These are phyloP conservation scores for Coniochaeta sp. DNA, from an alignment of 2,329 filamentous ascomycete species.

Conservation along the genomic window DNA sequence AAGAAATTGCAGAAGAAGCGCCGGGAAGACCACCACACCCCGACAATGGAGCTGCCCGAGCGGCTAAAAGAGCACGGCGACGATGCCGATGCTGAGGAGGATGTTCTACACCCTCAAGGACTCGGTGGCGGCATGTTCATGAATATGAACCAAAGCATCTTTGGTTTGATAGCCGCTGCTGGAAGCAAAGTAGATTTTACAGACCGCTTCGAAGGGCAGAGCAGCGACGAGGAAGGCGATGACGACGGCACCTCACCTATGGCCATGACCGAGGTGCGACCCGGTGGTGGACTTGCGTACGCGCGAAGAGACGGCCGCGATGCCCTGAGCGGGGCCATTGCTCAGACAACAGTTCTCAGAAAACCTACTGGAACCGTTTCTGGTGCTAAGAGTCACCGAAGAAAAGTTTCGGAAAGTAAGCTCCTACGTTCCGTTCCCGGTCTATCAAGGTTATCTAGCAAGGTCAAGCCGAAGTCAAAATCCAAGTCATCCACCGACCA, in stretches of 20 bases:
- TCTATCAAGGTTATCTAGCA: constrained; percentile 30
- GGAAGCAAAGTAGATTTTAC: constrained; percentile 78
- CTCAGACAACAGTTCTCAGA: constrained; percentile 33
- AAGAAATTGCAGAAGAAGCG: constrained; percentile 38
- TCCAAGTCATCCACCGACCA: constrained; percentile 17
- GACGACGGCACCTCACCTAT: constrained; percentile 19
- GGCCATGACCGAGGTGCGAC: constrained; percentile 15
- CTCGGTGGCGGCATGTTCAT: constrained; percentile 44
- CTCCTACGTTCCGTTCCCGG: constrained; percentile 59
- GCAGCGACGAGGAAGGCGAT: constrained; percentile 73
- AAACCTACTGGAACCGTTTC: constrained; percentile 2
- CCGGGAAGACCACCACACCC: constrained; percentile 26
- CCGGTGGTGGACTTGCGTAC: constrained; percentile 4
- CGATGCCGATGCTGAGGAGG: constrained; percentile 40
- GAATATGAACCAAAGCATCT: constrained; percentile 91
- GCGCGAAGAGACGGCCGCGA: constrained; percentile 3
- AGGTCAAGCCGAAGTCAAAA: constrained; percentile 30
- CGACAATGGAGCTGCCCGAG: constrained; percentile 45
- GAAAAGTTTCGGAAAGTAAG: constrained; percentile 57
- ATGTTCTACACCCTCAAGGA: constrained; percentile 30
- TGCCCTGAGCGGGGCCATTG: constrained; percentile 14
- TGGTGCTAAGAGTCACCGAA: constrained; percentile 32
- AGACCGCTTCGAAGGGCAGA: constrained; percentile 68
- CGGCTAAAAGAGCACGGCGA: constrained; percentile 40
- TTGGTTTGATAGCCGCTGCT: constrained; percentile 84